Evolutionary conservation across 1,284 basidiomycete genomes (phyloP), one percentile per base, ranked within the genome.

Genomic region (Trichosporon coremiiforme): DNA sequence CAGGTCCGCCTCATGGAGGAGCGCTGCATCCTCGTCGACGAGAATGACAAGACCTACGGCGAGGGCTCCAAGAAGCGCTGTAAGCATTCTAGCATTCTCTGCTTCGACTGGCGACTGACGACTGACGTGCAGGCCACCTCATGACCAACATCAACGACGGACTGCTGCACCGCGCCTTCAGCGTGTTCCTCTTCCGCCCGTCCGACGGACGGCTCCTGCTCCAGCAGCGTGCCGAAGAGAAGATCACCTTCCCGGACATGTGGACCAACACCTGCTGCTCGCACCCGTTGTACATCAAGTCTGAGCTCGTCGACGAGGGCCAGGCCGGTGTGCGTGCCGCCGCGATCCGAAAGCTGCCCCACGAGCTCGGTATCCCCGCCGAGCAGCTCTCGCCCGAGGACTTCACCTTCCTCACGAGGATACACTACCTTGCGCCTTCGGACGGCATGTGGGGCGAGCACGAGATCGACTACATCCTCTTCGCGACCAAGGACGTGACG

Each of bases 251-350:
- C 86, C 97, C 97, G 1, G 89, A 93, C 81, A 95, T 98, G 94
- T 99, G 97, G 97, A 99, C 97, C 50, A 99, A 99, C 85, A 99
- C 97, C 3, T 99, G 97, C 84, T 99, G 97, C 86, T 97, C 94
- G 36, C 97, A 99, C 80, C 97, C 97, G 17, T 86, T 99, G 68
- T 85, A 85, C 57, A 85, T 86, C 75, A 83, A 83, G 73, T 90
- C 92, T 74, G 97, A 99, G 85, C 92, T 95, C 75, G 90, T 90
- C 72, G 86, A 89, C 75, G 82, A 87, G 78, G 87, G 90, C 45
- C 93, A 97, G 82, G 88, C 90, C 41, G 86, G 86, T 69, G 95
- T 97, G 22, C 88, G 90, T 67, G 85, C 90, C 29, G 97, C 97
- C 31, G 96, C 95, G 4, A 91, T 93, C 45, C 88, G 97, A 74